Evolutionary conservation across 164 flowering plant species (phyloP).

Genomic region (Vitis labrusca): DNA sequence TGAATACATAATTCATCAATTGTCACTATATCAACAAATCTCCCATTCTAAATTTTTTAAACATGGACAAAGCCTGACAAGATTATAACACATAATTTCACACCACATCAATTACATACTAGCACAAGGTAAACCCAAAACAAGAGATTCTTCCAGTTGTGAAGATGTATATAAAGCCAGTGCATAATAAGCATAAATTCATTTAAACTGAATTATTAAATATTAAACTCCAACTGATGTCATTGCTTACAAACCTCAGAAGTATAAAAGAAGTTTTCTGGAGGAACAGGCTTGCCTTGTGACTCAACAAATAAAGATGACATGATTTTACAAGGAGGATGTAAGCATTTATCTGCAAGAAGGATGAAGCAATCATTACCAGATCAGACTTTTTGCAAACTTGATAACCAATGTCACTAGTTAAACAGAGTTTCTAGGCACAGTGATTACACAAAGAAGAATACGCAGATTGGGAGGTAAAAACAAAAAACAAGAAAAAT

Average conservation of each 20-base stretch:
- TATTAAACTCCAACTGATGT: background rate
- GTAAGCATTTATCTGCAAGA: slow-evolving; percentile 36
- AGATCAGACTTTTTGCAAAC: background rate
- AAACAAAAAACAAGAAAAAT: background rate
- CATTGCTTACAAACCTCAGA: slow-evolving; percentile 41
- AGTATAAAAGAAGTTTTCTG: slow-evolving; percentile 34
- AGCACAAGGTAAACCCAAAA: too few relatives aligned
- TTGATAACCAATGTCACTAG: background rate
- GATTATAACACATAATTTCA: too few relatives aligned
- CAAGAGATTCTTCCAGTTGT: too few relatives aligned
- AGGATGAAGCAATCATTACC: background rate
- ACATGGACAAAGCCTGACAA: too few relatives aligned
- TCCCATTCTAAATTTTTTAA: too few relatives aligned
- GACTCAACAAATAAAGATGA: slow-evolving; percentile 28
- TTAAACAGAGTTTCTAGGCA: background rate
- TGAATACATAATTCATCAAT: too few relatives aligned
- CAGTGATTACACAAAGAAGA: background rate
- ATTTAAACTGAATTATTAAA: background rate
- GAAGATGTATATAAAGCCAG: too few relatives aligned
- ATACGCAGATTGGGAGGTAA: background rate
- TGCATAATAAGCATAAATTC: background rate
- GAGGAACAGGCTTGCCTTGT: slow-evolving; percentile 28
- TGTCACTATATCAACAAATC: too few relatives aligned
- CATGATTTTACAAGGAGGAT: slow-evolving; percentile 37
- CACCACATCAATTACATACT: too few relatives aligned